Base-by-base conservation (phyloP, 805 yeast species). In the Metschnikowia borealis region DNA sequence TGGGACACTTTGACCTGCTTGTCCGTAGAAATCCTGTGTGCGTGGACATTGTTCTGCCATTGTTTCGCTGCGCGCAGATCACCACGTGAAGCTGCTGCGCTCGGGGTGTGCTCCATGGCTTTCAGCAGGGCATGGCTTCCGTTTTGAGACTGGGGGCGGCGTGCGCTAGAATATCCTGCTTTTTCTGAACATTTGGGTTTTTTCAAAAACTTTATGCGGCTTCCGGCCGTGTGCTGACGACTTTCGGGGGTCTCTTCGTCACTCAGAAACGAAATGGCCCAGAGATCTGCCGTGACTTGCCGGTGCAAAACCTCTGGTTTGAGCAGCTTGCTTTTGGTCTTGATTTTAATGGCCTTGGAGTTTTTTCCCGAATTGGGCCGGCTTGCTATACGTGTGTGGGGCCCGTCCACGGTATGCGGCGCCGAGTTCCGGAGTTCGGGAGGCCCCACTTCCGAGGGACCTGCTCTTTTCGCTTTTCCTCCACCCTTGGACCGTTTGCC, bases 251-350 rank as follows among this genome's bases (percentile, higher is more conserved):
- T 54, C 11, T 67, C 71, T 15, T 56, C 58, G 42, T 63, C 68
- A 48, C 66, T 57, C 38, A 67, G 63, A 46, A 67, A 60, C 2
- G 57, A 46, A 5, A 67, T 57, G 7, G 58, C 68, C 21, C 54
- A 57, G 34, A 68, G 58, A 53, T 67, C 72, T 21, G 54, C 54
- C 14, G 67, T 65, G 33, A 68, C 60, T 44, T 66, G 71, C 33
- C 6, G 32, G n/a, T 11, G 32, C 21, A 39, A 39, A 26, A 10
- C 29, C 11, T 26, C 29, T 8, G 29, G 29, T 15, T 26, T 14
- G 8, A n/a, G 20, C 38, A 11, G 36, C 6, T 18, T 36, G 39
- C 38, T 33, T 33, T 14, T 33, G 15, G 11, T 26, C 11, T 26
- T 8, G 11, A 26, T 26, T 26, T 26, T 10, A 4, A 26, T n/a